Conservation (phyloP, 257 asterid genomes). For the Leonotis leonurus region DNA sequence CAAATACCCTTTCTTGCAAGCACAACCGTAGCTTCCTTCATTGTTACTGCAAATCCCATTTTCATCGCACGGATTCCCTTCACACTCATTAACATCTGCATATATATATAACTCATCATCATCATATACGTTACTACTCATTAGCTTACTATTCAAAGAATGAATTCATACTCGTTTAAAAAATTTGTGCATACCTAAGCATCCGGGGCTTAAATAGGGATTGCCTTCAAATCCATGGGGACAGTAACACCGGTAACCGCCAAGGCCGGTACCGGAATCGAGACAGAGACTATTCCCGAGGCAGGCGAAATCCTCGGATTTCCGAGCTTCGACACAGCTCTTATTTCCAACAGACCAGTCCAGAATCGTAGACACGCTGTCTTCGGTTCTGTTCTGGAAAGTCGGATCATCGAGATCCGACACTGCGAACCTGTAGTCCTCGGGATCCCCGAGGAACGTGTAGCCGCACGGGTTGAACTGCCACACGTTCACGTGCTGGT, state of each 20-base stretch:
- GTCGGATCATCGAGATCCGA: slow-evolving; percentile 22
- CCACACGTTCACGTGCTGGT: not conserved
- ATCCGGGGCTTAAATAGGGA: slow-evolving; percentile 44
- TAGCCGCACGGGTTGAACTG: slow-evolving; percentile 39
- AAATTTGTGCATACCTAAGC: slow-evolving; percentile 27
- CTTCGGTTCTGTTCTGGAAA: slow-evolving; percentile 19
- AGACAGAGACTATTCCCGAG: slow-evolving; percentile 29
- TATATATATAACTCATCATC: not conserved
- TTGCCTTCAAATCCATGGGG: slow-evolving; percentile 43
- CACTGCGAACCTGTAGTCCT: slow-evolving; percentile 14
- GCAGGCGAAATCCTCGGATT: slow-evolving; percentile 27
- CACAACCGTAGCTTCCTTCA: slow-evolving; percentile 29
- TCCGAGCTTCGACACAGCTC: slow-evolving; percentile 28
- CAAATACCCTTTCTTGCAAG: slow-evolving; percentile 37
- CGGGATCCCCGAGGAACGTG: slow-evolving; percentile 43
- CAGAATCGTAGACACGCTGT: slow-evolving; percentile 36
- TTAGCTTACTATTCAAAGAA: not conserved
- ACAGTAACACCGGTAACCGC: slow-evolving; percentile 54
- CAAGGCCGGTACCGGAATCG: slow-evolving; percentile 30
- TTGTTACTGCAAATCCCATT: slow-evolving; percentile 35
- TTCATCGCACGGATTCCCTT: slow-evolving; percentile 30
- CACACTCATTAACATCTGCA: slow-evolving; percentile 49
- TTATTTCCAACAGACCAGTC: slow-evolving; percentile 51
- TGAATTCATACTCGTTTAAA: not conserved
- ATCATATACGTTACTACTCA: too few species aligned